Base-by-base conservation (phyloP, 2,329 filamentous ascomycete species). In the Chaetomium sp. region DNA sequence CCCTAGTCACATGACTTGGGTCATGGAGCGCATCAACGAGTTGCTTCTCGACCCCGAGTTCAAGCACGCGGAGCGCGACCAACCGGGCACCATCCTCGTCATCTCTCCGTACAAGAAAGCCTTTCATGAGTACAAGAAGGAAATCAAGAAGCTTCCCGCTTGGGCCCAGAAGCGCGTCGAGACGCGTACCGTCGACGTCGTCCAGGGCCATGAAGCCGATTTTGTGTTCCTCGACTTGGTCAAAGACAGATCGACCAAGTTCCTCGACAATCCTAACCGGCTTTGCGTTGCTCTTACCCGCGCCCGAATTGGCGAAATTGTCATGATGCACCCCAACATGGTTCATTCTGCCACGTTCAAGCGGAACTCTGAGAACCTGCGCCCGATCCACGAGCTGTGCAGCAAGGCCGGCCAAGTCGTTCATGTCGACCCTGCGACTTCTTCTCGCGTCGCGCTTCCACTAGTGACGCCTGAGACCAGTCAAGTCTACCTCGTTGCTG, bases 151-250 rank as follows among this genome's bases (percentile, higher is more conserved):
- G 0, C 60, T 67, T 0, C 64, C 69, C 1, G 41, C 49, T 1
- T 60, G 66, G 9, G 66, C 58, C 47, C 65, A 67, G 45, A 36
- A 59, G 0, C 64, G 73, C 1, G 70, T 77, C 0, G 66, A 72
- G 32, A 70, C 75, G 0, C 59, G 76, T 14, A 79, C 75, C 0
- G 70, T 77, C 0, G 76, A 77, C 49, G 74, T 70, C 4, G 71
- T 73, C 0, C 76, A 78, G 41, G 76, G 76, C 0, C 74, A 76
- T 11, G 73, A 79, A 55, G 75, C 76, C 0, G 76, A 79, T 42
- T 66, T 77, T 5, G 74, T 78, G 0, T 72, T 77, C 37, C 66
- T 79, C 0, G 76, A 79, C 63, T 68, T 77, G 58, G 75, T 78
- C 2, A 66, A 72, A n/a, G 71, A 71, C 0, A 64, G 62, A 0